Evolutionary conservation across 139 green algal species (phyloP).

Genomic region (Chlamydomonas urium): DNA sequence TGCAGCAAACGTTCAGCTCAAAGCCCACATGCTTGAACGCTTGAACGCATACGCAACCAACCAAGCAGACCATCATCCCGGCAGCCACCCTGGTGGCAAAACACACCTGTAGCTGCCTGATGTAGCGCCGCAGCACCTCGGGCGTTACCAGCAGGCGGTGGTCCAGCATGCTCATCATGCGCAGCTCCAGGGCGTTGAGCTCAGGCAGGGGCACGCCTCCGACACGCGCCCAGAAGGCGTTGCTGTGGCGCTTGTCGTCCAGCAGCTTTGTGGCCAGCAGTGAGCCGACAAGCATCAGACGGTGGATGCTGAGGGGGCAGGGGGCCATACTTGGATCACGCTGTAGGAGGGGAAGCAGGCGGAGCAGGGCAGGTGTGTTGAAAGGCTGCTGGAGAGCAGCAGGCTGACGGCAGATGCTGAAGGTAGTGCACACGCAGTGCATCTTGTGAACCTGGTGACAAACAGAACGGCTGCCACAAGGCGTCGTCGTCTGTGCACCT

Average conservation of each 20-base stretch:
- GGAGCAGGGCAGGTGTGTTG: not conserved
- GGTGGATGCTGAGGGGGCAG: constrained; percentile 58
- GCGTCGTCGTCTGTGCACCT: no score
- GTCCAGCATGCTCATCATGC: not conserved
- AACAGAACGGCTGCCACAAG: no score
- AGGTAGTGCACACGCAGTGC: no score
- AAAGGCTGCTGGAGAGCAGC: not conserved
- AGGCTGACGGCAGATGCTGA: not conserved
- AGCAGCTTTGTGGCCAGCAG: constrained; percentile 73
- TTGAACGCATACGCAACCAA: no score
- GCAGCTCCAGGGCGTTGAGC: constrained; percentile 72
- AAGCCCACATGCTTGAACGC: no score
- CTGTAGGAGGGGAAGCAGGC: not conserved
- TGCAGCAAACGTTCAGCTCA: no score
- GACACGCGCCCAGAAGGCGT: constrained; percentile 49
- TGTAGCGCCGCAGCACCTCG: not conserved
- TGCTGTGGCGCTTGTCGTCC: constrained; percentile 78
- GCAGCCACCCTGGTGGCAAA: no score
- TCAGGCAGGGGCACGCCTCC: constrained; percentile 66
- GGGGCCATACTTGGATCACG: not conserved
- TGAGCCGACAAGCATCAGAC: constrained; percentile 60
- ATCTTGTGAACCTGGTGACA: no score
- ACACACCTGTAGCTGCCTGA: constrained; percentile 12
- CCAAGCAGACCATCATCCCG: no score
- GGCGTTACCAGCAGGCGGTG: constrained; percentile 1